Conservation (phyloP, 1,139 yeast genomes). For the Hyphopichia wangnamkhiaoensis region DNA sequence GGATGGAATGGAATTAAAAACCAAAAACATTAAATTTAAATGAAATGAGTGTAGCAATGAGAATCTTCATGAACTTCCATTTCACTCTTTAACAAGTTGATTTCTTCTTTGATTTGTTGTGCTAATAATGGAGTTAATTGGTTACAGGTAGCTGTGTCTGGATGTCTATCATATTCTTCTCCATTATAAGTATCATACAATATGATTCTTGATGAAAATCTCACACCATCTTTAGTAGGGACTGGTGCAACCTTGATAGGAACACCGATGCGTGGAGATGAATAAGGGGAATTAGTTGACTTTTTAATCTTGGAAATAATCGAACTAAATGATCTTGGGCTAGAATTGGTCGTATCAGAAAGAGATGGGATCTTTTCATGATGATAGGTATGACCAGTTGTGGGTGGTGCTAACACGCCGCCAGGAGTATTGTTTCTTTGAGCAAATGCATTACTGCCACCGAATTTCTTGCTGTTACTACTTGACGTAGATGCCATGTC, state of each 20-base stretch:
- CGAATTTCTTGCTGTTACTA: neutral
- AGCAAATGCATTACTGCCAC: neutral
- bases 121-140: slow-evolving; percentile 88
- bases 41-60: slow-evolving; percentile 80
- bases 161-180: slow-evolving; percentile 88
- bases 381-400: slow-evolving; percentile 10
- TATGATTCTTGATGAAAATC: slow-evolving; percentile 80
- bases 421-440: neutral
- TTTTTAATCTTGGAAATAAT: slow-evolving; percentile 29
- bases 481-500: slow-evolving; percentile 6
- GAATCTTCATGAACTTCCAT: slow-evolving; percentile 85
- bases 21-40: slow-evolving; percentile 31
- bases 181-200: slow-evolving; percentile 85
- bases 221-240: slow-evolving; percentile 40
- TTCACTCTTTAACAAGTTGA: slow-evolving; percentile 71
- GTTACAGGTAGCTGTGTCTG: slow-evolving; percentile 92
- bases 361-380: slow-evolving; percentile 30
- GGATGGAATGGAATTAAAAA: slow-evolving; percentile 1
- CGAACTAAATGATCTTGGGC: slow-evolving; percentile 35
- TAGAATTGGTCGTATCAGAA: slow-evolving; percentile 23
- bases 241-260: neutral
- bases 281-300: slow-evolving; percentile 14
- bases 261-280: slow-evolving; percentile 6
- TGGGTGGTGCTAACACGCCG: slow-evolving; percentile 11
- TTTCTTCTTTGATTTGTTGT: slow-evolving; percentile 82